These are phyloP conservation scores for Corchorus olitorius DNA, from an alignment of 345 rosid genomes.

Conservation along the genomic window DNA sequence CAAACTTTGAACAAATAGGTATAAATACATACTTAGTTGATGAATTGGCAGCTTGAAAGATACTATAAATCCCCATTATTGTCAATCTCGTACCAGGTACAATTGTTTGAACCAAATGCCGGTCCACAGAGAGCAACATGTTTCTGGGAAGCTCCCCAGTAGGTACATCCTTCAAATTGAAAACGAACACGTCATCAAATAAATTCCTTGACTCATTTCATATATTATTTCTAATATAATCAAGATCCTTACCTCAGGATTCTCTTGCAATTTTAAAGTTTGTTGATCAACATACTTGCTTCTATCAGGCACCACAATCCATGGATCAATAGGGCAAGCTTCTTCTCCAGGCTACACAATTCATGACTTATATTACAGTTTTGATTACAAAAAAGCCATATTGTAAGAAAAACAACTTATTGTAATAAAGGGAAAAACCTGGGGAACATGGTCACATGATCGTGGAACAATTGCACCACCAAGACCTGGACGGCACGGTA, in stretches of 20 bases:
- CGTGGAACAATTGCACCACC: constrained; percentile 98
- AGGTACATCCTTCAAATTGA: constrained; percentile 77
- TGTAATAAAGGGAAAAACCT: constrained; percentile 48
- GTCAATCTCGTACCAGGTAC: constrained; percentile 96
- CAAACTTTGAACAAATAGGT: neutral
- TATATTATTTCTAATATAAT: neutral
- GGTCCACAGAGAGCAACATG: constrained; percentile 90
- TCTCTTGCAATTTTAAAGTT: constrained; percentile 91
- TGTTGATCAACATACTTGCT: constrained; percentile 97
- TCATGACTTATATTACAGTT: constrained; percentile 11
- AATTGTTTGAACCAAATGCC: constrained; percentile 82
- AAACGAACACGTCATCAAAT: constrained; percentile 9
- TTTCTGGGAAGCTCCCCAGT: constrained; percentile 99
- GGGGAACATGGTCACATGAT: constrained; percentile 87
- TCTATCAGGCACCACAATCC: constrained; percentile 94
- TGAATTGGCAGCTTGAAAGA: constrained; percentile 82
- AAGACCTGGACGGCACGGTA: constrained; percentile 93
- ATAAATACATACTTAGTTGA: constrained; percentile 59
- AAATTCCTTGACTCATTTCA: neutral
- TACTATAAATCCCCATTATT: constrained; percentile 91
- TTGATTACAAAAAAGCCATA: neutral
- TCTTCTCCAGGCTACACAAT: constrained; percentile 79
- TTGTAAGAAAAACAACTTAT: neutral
- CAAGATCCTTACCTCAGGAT: constrained; percentile 71
- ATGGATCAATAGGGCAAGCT: constrained; percentile 93